phyloP scores from a whole-genome alignment of 2,329 filamentous ascomycete genomes.

The Trichoderma sp. region DNA sequence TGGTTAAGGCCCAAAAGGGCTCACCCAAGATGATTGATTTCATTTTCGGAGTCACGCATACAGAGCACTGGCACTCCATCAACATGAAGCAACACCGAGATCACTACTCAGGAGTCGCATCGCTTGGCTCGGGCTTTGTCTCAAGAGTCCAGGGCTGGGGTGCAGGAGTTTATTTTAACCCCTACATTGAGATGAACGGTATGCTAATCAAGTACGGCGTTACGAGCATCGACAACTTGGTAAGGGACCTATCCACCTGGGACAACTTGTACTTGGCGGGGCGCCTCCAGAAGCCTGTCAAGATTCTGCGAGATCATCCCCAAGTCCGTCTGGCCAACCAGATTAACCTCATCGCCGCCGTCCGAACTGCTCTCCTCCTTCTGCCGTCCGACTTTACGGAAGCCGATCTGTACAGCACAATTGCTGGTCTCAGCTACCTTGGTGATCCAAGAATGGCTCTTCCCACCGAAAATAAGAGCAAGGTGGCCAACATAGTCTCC shows the following conservation, averaged over 20 bases:
- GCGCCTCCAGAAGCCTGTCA: slow-evolving; percentile 93
- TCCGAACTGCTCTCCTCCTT: slow-evolving; percentile 84
- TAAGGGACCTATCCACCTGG: slow-evolving; percentile 84
- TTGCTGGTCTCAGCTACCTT: slow-evolving; percentile 88
- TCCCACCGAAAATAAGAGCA: slow-evolving; percentile 84
- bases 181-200: slow-evolving; percentile 90
- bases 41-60: slow-evolving; percentile 91
- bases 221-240: slow-evolving; percentile 87
- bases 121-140: slow-evolving; percentile 79
- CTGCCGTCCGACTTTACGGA: slow-evolving; percentile 84
- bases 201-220: slow-evolving; percentile 98
- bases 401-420: slow-evolving; percentile 81
- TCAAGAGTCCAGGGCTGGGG: slow-evolving; percentile 87
- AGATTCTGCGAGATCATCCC: slow-evolving; percentile 92
- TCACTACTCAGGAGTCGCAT: slow-evolving; percentile 86
- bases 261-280: slow-evolving; percentile 95
- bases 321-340: slow-evolving; percentile 92
- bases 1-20: slow-evolving; percentile 81
- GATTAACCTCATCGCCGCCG: slow-evolving; percentile 87
- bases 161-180: slow-evolving; percentile 96
- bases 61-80: slow-evolving; percentile 94
- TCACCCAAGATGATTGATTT: slow-evolving; percentile 98
- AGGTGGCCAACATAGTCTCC: slow-evolving; percentile 90
- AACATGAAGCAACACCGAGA: slow-evolving; percentile 85
- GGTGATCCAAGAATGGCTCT: slow-evolving; percentile 95